phyloP scores from a whole-genome alignment of 2,329 filamentous ascomycete species.

The Xylariaceae sp. region DNA sequence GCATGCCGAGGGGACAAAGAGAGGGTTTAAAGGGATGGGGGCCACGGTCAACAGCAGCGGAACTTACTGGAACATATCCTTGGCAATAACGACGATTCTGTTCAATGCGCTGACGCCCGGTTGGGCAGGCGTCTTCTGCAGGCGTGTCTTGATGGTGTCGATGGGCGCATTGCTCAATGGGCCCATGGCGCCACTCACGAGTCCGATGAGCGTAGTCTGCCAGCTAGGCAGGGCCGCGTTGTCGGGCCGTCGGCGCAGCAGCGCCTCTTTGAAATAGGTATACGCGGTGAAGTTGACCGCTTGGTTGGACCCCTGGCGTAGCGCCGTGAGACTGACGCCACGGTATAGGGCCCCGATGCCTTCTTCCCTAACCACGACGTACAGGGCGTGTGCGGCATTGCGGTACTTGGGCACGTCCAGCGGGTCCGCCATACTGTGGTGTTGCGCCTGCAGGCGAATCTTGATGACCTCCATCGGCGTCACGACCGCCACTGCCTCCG shows the following conservation, averaged over 20 bases:
- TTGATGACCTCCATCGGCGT: constrained; percentile 99
- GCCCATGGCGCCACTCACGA: constrained; percentile 91
- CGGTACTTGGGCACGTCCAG: constrained; percentile 96
- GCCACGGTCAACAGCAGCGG: background rate
- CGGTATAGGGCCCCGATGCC: constrained; percentile 84
- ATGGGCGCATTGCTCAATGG: constrained; percentile 96
- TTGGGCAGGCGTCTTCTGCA: constrained; percentile 85
- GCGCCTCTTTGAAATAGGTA: constrained; percentile 78
- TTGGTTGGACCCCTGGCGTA: constrained; percentile 95
- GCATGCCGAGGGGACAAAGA: background rate
- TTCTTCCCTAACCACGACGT: constrained; percentile 90
- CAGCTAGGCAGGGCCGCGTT: constrained; percentile 62
- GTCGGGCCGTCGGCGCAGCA: constrained; percentile 63
- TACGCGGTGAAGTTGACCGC: constrained; percentile 99
- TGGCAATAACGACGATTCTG: constrained; percentile 73
- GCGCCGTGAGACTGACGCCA: constrained; percentile 86
- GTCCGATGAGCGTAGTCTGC: constrained; percentile 86
- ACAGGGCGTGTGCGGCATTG: constrained; percentile 77
- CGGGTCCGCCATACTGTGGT: constrained; percentile 96
- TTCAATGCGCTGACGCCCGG: constrained; percentile 75
- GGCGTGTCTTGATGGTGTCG: constrained; percentile 95
- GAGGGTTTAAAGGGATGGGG: background rate
- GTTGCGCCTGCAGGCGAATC: constrained; percentile 95
- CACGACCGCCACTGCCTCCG: constrained; percentile 92
- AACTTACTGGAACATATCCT: constrained; percentile 74